Base-by-base conservation (phyloP, 2,329 filamentous ascomycete genomes). In the Nigrospora sphaerica region DNA sequence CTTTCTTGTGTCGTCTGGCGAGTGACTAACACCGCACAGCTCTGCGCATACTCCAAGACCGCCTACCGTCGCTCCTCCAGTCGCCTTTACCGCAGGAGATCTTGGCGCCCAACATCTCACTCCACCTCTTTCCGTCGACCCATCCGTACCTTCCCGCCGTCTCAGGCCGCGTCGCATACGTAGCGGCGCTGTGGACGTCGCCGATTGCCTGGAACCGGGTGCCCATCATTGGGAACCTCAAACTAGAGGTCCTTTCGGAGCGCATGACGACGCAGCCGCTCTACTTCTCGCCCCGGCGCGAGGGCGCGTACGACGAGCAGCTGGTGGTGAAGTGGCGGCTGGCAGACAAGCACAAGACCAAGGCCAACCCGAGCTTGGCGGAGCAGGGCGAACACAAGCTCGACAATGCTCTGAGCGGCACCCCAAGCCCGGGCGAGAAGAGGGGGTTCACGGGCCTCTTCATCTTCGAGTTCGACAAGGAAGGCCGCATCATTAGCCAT, bases 171-270 rank as follows among this genome's bases (percentile, higher is more conserved):
- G 86, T 96, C 33, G 86, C 89, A 41, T 98, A 98, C 65, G 86
- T 86, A 33, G 92, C 93, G 16, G 93, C 93, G 3, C 74, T 98
- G 34, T 97, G 91, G 91, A 96, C 93, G 1, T 90, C 91, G 0
- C 93, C 93, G 0, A 85, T 98, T 44, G 92, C 91, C 31, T 98
- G 93, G 93, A 95, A 95, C 59, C 82, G 88, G 28, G 78, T 98
- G 1, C 93, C 93, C 3, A 80, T 97, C 17, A 78, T 96, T 32
- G 91, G 92, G 54, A 95, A 95, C 59, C 88, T 96, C 39, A 84
- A 83, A 55, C 78, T 98, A 12, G 83, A 88, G 57, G 93, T 98
- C 44, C 67, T 95, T 16, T 92, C 88, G 12, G 91, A 95, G 71
- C 86, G 92, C 56, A 93, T 98, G 78, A 80, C 85, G 47, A 78